Base-by-base conservation (phyloP, 306 rosid genomes). In the Begonia fuchsioides region DNA sequence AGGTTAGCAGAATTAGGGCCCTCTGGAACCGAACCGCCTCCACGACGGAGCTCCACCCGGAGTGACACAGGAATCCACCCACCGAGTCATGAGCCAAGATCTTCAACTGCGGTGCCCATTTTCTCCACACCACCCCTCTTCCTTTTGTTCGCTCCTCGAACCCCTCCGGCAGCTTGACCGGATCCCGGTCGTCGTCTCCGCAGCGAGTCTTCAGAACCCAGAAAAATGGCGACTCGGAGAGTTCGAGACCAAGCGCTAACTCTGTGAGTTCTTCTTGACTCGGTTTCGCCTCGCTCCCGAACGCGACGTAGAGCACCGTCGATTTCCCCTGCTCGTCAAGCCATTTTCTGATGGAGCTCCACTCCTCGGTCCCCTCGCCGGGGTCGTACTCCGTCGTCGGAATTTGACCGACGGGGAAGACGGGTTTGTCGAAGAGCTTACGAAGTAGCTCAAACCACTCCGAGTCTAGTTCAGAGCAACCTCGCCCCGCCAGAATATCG, bases 401-500 rank as follows among this genome's bases (percentile, higher is more conserved):
- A 9, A 73, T 43, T 18, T 52, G 57, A 14, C 80, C 76, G 35
- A 61, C 35, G 0, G 80, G 80, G 10, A 74, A 39, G 2, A 74
- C 52, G 8, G 64, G 52, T 44, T 66, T 66, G 11, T 7, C 35
- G 47, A 13, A 8, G 1, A 51, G 0, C 3, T 51, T 50, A 17
- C 13, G 53, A 3, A 69, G 14, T 0, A 32, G 13, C 14, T n/a
- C 39, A 14, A 75, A 10, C 59, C 58, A 70, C 4, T 59, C 57
- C 13, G 54, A 13, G 38, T 59, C 66, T 14, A 67, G 39, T 63
- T 75, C 72, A 50, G 12, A 43, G 53, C 68, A 63, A 20, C 63
- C 66, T 58, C 73, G 55, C 6, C 50, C 5, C 16, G 48, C 54
- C 39, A 75, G 8, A 0, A 43, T 17, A n/a, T 66, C 54, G 39